Evolutionary conservation across 306 rosid species (phyloP), one percentile per base, ranked within the genome.

Genomic region (Betula pendula): DNA sequence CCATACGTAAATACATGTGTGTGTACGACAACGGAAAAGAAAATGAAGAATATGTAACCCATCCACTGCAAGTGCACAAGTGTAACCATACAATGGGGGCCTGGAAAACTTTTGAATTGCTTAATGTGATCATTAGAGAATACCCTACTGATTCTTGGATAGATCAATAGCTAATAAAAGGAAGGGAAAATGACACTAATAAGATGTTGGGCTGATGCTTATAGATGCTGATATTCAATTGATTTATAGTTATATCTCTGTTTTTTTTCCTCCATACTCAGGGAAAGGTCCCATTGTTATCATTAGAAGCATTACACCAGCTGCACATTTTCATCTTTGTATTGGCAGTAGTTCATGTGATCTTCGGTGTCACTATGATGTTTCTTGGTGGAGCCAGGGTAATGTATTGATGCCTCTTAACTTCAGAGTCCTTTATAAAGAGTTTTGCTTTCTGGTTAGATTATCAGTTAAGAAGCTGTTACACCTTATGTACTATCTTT

Each of bases 261-360:
- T 42, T 15, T 55, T 31, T 17, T 13, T 43, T 76, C 48, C 14
- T 68, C n/a, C 29, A 1, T 75, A n/a, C 19, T 38, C 88, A 95
- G 97, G 97, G 96, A 51, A 90, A 88, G 87, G 88, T 77, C 80
- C 97, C 93, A 15, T 68, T 92, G 78, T 72, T 95, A 71, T 89
- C 97, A 15, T 74, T 84, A 78, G 98, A 92, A 84, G 85, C 93
- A 73, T 70, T 95, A 9, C 98, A 95, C 81, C 97, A 95, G 25
- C 90, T 95, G 35, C 98, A 90, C 86, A 90, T 90, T 53, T 95
- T 95, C 87, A 90, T 92, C 84, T 90, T 92, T 76, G 98, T 95
- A 65, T 73, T 95, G 81, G 97, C 97, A 7, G 72, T 95, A 45
- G 97, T 92, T 38, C 98, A 92, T 82, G 97, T 84, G 48, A 33